Evolutionary conservation across 164 flowering plant species (phyloP).

Genomic region (Tetracentron sinense): DNA sequence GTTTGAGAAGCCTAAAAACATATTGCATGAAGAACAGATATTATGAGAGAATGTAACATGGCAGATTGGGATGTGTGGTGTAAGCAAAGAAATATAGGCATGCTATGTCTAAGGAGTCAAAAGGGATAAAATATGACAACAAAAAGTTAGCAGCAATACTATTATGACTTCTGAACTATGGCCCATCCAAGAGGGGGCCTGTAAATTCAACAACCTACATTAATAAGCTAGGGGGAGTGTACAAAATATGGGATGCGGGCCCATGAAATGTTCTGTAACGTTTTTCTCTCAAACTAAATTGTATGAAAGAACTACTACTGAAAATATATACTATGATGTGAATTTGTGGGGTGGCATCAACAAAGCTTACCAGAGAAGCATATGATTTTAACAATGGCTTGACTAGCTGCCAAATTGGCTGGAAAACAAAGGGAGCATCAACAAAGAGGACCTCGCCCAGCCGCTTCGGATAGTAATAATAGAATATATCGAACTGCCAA

Average conservation of each 20-base stretch:
- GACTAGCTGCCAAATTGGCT: constrained; percentile 75
- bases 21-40: no score
- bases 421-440: constrained; percentile 77
- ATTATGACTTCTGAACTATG: no score
- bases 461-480: constrained; percentile 79
- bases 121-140: no score
- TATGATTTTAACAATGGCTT: constrained; percentile 76
- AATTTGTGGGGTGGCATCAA: background rate
- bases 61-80: no score
- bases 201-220: background rate
- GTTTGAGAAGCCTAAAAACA: no score
- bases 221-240: background rate
- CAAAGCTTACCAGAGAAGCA: constrained; percentile 68
- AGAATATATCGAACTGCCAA: constrained; percentile 81
- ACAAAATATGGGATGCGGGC: background rate
- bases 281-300: background rate
- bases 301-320: background rate
- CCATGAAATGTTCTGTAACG: no score
- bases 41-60: no score
- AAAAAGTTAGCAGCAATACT: no score
- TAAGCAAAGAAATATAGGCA: no score
- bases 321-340: background rate
- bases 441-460: constrained; percentile 78
- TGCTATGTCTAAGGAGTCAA: no score
- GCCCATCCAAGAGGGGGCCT: no score